Percentiles rank a stretch among this genome's conserved stretches.
These are phyloP conservation scores for Leccinum boreale DNA, from an alignment of 768 basidiomycete species.

Conservation along the genomic window DNA sequence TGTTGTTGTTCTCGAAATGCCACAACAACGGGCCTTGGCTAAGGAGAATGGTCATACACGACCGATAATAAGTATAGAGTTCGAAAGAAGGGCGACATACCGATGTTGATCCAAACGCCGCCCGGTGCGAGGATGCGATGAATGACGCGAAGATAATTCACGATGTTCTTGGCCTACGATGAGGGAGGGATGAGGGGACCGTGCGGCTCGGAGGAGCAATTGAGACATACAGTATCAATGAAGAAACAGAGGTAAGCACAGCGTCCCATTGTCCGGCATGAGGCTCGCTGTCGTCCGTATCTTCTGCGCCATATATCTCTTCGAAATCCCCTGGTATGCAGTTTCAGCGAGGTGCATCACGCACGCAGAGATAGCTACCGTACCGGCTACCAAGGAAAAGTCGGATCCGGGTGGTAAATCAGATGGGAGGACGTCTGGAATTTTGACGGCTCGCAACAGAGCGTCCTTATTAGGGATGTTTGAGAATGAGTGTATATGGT, in stretches of 20 bases:
- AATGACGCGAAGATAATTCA: constrained; percentile 84
- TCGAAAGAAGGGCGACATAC: background rate
- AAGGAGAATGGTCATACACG: no score
- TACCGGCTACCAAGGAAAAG: constrained; percentile 86
- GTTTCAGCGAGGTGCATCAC: background rate
- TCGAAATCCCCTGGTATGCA: constrained; percentile 75
- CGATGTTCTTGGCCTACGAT: constrained; percentile 83
- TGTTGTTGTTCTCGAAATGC: constrained; percentile 92
- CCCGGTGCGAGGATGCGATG: constrained; percentile 78
- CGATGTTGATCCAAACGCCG: constrained; percentile 91
- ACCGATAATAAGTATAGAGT: background rate
- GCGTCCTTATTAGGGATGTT: constrained; percentile 60
- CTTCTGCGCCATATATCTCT: constrained; percentile 73
- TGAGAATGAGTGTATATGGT: constrained; percentile 88
- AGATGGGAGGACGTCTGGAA: constrained; percentile 87
- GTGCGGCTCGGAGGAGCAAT: background rate
- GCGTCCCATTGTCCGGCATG: constrained; percentile 84
- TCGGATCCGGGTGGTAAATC: constrained; percentile 59
- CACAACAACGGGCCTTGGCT: constrained; percentile 79
- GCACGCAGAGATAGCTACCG: constrained; percentile 12
- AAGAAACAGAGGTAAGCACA: constrained; percentile 94
- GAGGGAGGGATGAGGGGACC: no score
- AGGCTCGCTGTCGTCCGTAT: constrained; percentile 52
- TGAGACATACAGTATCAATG: constrained; percentile 76
- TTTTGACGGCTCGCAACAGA: constrained; percentile 62